Evolutionary conservation across 2,329 filamentous ascomycete genomes (phyloP).

Genomic region (Ceratocystis eucalypticola): DNA sequence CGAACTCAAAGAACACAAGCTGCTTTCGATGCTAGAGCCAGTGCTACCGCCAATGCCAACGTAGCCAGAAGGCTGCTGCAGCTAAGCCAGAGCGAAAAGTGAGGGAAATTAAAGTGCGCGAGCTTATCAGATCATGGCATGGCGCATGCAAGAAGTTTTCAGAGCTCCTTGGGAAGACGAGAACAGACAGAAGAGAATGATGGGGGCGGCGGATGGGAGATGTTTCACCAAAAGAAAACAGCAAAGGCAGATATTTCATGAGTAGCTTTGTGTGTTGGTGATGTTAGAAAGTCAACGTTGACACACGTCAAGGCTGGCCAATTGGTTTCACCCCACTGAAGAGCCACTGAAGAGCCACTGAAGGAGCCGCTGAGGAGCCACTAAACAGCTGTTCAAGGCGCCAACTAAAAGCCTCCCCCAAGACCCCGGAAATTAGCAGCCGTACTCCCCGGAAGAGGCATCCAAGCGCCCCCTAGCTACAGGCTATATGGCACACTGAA

Average conservation of each 20-base stretch:
- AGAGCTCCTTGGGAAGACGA: not conserved
- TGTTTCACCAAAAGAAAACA: not conserved
- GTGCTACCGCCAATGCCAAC: not conserved
- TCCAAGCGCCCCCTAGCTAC: conserved; percentile 1
- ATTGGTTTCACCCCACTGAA: no score
- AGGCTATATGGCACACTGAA: not conserved
- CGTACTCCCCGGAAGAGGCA: not conserved
- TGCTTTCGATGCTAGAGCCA: not conserved
- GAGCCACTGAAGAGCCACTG: no score
- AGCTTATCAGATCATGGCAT: not conserved
- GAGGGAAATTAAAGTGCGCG: not conserved
- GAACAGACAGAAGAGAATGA: not conserved
- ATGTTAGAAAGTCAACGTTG: no score
- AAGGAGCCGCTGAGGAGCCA: no score
- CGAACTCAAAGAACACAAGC: not conserved
- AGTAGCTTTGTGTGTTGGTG: not conserved
- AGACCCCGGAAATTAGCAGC: not conserved
- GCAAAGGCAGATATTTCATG: not conserved
- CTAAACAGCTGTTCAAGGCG: not conserved
- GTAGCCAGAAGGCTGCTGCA: not conserved
- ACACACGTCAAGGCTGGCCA: no score
- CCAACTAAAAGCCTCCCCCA: not conserved
- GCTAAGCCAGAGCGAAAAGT: not conserved
- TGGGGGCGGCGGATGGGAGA: no score
- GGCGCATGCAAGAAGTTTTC: not conserved